These are phyloP conservation scores for Magnaporthales sp. DNA, from an alignment of 2,329 filamentous ascomycete species.

Conservation along the genomic window DNA sequence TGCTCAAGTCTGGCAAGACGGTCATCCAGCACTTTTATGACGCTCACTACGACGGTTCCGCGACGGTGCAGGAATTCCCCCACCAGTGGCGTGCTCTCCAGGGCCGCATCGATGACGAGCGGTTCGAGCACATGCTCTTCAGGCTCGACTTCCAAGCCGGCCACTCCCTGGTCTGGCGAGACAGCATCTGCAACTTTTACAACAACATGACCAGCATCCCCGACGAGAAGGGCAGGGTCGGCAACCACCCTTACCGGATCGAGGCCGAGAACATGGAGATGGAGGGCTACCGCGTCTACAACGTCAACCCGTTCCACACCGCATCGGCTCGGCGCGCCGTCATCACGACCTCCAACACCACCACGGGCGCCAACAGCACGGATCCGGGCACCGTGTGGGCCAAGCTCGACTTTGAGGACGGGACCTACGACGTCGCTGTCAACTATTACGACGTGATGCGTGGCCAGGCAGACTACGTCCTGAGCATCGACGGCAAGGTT, in stretches of 20 bases:
- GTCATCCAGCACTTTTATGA: slow-evolving; percentile 51
- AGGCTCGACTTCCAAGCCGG: slow-evolving; percentile 58
- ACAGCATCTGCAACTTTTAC: slow-evolving; percentile 58
- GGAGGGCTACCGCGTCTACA: slow-evolving; percentile 43
- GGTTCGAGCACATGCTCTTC: slow-evolving; percentile 49
- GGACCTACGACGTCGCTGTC: slow-evolving; percentile 53
- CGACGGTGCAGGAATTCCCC: slow-evolving; percentile 51
- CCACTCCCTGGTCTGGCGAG: slow-evolving; percentile 62
- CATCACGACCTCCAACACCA: slow-evolving; percentile 43
- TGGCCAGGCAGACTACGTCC: slow-evolving; percentile 46
- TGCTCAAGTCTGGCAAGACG: slow-evolving; percentile 53
- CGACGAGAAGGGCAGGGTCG: slow-evolving; percentile 46
- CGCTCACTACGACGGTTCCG: slow-evolving; percentile 43
- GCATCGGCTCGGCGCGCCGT: slow-evolving; percentile 48
- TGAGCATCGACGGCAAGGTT: slow-evolving; percentile 41
- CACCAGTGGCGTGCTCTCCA: slow-evolving; percentile 43
- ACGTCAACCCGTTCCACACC: slow-evolving; percentile 48
- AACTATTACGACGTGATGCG: slow-evolving; percentile 57
- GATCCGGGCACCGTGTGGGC: slow-evolving; percentile 20
- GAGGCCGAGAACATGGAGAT: slow-evolving; percentile 60
- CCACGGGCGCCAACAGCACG: slow-evolving; percentile 36
- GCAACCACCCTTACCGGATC: slow-evolving; percentile 55
- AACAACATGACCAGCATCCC: slow-evolving; percentile 50
- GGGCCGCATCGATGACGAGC: slow-evolving; percentile 48
- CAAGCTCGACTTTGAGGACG: slow-evolving; percentile 29